Evolutionary conservation across 192 early-diverging fungal species (phyloP).

Genomic region (Phycomyces blakesleeanus): DNA sequence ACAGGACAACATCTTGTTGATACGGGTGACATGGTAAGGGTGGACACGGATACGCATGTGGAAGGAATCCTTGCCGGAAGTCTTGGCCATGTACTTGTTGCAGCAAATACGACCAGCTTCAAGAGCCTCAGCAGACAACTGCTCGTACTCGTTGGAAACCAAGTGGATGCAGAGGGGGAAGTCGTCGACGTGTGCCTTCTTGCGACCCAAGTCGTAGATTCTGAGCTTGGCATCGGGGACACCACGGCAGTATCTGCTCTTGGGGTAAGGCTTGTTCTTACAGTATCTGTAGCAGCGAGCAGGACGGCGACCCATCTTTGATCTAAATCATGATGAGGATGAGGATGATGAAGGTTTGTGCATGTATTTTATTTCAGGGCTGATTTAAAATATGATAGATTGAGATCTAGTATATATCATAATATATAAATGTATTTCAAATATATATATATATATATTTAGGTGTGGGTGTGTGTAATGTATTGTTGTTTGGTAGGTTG

Average conservation of each 20-base stretch:
- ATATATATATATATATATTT: too few species aligned
- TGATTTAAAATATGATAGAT: too few species aligned
- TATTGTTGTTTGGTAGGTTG: too few species aligned
- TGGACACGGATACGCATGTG: slow-evolving; percentile 98
- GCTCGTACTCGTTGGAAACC: slow-evolving; percentile 96
- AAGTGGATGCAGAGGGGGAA: slow-evolving; percentile 96
- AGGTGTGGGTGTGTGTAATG: too few species aligned
- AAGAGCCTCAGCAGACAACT: slow-evolving; percentile 97
- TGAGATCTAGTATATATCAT: too few species aligned
- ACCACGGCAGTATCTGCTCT: slow-evolving; percentile 97
- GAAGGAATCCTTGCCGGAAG: slow-evolving; percentile 93
- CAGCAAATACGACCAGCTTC: slow-evolving; percentile 96
- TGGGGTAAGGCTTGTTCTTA: slow-evolving; percentile 99
- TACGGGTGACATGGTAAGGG: slow-evolving; percentile 98
- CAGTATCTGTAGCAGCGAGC: slow-evolving; percentile 98
- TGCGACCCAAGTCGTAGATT: slow-evolving; percentile 95
- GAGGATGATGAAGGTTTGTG: too few species aligned
- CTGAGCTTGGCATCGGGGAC: slow-evolving; percentile 98
- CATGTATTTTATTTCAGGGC: too few species aligned
- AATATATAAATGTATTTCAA: too few species aligned
- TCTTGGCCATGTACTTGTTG: slow-evolving; percentile 99
- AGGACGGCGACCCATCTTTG: slow-evolving; percentile 94
- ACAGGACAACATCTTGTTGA: slow-evolving; percentile 99
- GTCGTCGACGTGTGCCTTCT: slow-evolving; percentile 96
- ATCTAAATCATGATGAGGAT: background rate